Base-by-base conservation (phyloP, 805 yeast genomes). In the Kodamaea leandrae region DNA sequence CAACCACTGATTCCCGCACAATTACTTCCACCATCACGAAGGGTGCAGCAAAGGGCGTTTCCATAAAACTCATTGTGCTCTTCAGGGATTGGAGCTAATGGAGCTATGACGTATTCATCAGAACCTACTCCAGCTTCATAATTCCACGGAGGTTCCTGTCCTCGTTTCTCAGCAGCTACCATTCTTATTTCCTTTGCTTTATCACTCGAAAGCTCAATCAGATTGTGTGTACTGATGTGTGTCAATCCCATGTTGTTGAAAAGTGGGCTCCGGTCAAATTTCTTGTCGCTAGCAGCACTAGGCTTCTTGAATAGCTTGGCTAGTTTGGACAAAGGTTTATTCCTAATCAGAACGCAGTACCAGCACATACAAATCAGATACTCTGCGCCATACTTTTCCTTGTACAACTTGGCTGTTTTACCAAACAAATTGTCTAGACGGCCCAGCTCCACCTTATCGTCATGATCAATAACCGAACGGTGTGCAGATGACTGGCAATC, bases 361-460 rank as follows among this genome's bases (percentile, higher is more conserved):
- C 43, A 41, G 40, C 64, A 58, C 33, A 47, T 51, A 30, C 64
- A 59, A 14, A 57, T 34, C 12, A 53, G 42, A 21, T 57, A 55
- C 4, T 52, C 55, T 18, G 49, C 45, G 4, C 45, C 37, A 37
- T 38, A 56, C 8, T 16, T 33, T 13, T 30, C 27, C 37, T 39
- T 43, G 39, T 52, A 60, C 19, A 43, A 34, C 14, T 40, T 43
- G 13, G 51, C 37, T 4, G 64, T 56, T 4, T 21, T 15, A 19
- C 44, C 48, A 29, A 51, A 60, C 4, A 46, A 33, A 9, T 41
- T 32, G 33, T 44, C 51, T 9, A 60, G 35, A 13, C 51, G 23
- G 4, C 47, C 44, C 38, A 48, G 51, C 33, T 57, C 62, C 12
- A 57, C 41, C 40, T 52, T 56, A 38, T 58, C 63, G 29, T 58